Conservation (phyloP, 257 asterid genomes). For the Nicotiana knightiana region DNA sequence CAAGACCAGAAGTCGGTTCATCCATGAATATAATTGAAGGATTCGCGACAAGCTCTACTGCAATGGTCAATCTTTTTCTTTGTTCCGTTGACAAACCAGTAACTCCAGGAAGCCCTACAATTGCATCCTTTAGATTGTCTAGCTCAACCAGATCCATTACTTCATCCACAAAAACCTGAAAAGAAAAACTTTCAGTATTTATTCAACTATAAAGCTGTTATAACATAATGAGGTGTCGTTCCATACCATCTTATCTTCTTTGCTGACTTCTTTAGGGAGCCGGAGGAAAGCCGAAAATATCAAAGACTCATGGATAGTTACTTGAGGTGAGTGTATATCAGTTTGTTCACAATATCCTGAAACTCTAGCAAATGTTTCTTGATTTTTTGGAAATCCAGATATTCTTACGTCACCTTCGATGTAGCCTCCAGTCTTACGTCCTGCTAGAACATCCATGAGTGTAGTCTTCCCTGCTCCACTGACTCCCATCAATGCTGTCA, state of each 20-base stretch:
- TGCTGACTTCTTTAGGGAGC: conserved; percentile 43
- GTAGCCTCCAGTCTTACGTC: conserved; percentile 60
- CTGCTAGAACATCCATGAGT: conserved; percentile 66
- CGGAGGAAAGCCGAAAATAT: conserved; percentile 57
- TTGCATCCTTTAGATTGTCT: conserved; percentile 39
- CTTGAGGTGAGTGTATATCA: conserved; percentile 69
- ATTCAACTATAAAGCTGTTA: not conserved
- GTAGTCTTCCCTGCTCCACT: conserved; percentile 84
- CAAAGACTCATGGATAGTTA: conserved; percentile 54
- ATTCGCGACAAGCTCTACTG: conserved; percentile 64
- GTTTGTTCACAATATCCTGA: conserved; percentile 69
- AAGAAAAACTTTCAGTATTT: not conserved
- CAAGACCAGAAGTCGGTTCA: conserved; percentile 71
- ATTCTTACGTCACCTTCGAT: conserved; percentile 57
- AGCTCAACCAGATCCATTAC: conserved; percentile 61
- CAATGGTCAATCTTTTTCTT: conserved; percentile 61
- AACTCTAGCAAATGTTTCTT: conserved; percentile 64
- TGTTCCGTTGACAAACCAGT: conserved; percentile 61
- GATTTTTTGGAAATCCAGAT: conserved; percentile 59
- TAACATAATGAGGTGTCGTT: not conserved
- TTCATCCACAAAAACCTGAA: conserved; percentile 51
- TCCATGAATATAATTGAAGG: conserved; percentile 76
- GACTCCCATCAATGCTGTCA: conserved; percentile 72
- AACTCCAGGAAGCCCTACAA: conserved; percentile 60
- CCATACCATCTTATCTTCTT: conserved; percentile 43